These are phyloP conservation scores for Neofusicoccum ribis DNA, from an alignment of 2,329 filamentous ascomycete genomes.

Conservation along the genomic window DNA sequence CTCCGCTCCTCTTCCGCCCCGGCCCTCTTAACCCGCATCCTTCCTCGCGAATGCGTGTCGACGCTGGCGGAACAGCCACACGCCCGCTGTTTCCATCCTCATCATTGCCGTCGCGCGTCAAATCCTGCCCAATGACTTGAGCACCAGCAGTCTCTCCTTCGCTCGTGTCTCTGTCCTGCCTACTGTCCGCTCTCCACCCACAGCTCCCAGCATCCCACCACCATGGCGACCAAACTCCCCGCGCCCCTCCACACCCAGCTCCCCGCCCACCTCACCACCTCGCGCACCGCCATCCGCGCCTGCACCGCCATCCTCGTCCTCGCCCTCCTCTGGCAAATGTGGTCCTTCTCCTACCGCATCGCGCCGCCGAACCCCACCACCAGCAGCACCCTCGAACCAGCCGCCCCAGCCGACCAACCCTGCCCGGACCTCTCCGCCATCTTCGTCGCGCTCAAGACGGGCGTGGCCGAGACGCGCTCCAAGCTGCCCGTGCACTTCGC, in stretches of 20 bases:
- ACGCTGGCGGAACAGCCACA: not conserved
- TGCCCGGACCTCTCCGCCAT: constrained; percentile 47
- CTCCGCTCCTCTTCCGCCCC: not conserved
- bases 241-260: not conserved
- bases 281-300: constrained; percentile 4
- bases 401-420: constrained; percentile 19
- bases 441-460: constrained; percentile 59
- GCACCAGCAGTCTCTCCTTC: not conserved
- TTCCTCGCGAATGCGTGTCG: not conserved
- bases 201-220: too few species aligned
- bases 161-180: too few species aligned
- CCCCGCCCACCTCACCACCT: not conserved
- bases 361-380: not conserved
- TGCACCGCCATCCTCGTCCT: not conserved
- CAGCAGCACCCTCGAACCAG: not conserved
- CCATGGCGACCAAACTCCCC: not conserved
- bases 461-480: constrained; percentile 56
- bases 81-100: not conserved
- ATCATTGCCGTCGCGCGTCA: not conserved
- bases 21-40: not conserved
- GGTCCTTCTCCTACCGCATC: constrained; percentile 2
- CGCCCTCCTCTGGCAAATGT: not conserved
- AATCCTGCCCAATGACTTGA: not conserved
- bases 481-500: constrained; percentile 51
- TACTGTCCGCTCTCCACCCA: not conserved